Evolutionary conservation across 2,329 filamentous ascomycete genomes (phyloP).

Genomic region (Pseudonectria buxi): DNA sequence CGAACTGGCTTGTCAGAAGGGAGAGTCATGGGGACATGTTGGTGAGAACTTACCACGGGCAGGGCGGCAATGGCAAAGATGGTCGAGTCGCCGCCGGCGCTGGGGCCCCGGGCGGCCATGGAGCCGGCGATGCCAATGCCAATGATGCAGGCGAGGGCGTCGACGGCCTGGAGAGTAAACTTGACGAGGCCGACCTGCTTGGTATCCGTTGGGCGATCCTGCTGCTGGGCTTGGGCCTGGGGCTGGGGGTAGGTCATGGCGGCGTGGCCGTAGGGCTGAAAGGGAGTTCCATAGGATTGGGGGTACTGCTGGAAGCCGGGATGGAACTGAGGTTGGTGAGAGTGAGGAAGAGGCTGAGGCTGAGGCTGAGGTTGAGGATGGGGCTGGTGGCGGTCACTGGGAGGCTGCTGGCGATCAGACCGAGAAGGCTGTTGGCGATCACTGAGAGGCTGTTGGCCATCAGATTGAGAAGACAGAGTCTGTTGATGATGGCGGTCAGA

Average conservation of each 20-base stretch:
- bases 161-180: conserved; percentile 21
- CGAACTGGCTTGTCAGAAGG: conserved; percentile 27
- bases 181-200: conserved; percentile 18
- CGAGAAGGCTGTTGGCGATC: too few relatives aligned
- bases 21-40: background rate
- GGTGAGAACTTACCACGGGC: conserved; percentile 5
- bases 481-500: too few relatives aligned
- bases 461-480: too few relatives aligned
- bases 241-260: conserved; percentile 3
- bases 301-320: conserved; percentile 12
- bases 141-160: conserved; percentile 21
- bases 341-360: conserved; percentile 1
- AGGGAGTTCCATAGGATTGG: conserved; percentile 20
- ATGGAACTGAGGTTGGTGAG: conserved; percentile 7
- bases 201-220: conserved; percentile 11
- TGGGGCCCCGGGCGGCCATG: conserved; percentile 4
- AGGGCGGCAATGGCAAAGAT: conserved; percentile 6
- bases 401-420: too few relatives aligned
- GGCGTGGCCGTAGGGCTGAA: conserved; percentile 14
- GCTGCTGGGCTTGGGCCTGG: conserved; percentile 8
- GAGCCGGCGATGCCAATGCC: conserved; percentile 23
- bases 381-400: too few relatives aligned
- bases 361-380: background rate
- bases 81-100: conserved; percentile 3
- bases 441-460: too few relatives aligned